Evolutionary conservation across 345 rosid genomes (phyloP).

Genomic region (Xanthoceras sorbifolium): DNA sequence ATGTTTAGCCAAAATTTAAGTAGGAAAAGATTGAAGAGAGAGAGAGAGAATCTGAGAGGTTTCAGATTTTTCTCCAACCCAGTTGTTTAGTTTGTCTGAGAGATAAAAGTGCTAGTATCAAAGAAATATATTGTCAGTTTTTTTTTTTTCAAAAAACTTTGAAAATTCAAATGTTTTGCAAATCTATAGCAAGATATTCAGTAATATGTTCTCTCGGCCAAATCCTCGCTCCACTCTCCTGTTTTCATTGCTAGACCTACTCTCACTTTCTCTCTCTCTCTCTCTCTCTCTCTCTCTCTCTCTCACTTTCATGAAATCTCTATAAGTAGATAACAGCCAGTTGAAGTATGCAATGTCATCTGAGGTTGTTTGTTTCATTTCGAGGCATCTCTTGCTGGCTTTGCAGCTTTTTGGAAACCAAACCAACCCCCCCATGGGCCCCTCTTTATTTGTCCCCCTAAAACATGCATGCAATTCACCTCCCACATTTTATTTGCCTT

Average conservation of each 20-base stretch:
- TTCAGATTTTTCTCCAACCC: conserved; percentile 36
- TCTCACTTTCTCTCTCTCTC: conserved; percentile 26
- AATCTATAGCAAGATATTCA: conserved; percentile 19
- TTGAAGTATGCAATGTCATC: conserved; percentile 17
- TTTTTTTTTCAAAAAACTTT: too few species aligned
- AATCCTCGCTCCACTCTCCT: conserved; percentile 53
- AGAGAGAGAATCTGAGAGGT: conserved; percentile 26
- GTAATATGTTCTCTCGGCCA: conserved; percentile 32
- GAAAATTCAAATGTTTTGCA: conserved; percentile 35
- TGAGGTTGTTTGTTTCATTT: conserved; percentile 14
- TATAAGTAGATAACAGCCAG: conserved; percentile 20
- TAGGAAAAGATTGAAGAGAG: conserved; percentile 17
- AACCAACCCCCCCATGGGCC: conserved; percentile 2
- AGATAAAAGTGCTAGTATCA: conserved; percentile 21
- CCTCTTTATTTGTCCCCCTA: background rate
- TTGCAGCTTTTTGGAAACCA: background rate
- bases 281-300: conserved; percentile 17
- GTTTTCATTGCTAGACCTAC: conserved; percentile 38
- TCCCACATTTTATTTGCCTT: background rate
- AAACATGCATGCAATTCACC: conserved; percentile 24
- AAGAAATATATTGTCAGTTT: background rate
- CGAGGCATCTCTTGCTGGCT: conserved; percentile 14
- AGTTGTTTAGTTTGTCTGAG: conserved; percentile 39
- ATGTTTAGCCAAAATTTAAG: conserved; percentile 36
- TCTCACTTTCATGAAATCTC: background rate